phyloP scores from a whole-genome alignment of 495 filamentous ascomycete genomes.

The Penicillium crystallinum region DNA sequence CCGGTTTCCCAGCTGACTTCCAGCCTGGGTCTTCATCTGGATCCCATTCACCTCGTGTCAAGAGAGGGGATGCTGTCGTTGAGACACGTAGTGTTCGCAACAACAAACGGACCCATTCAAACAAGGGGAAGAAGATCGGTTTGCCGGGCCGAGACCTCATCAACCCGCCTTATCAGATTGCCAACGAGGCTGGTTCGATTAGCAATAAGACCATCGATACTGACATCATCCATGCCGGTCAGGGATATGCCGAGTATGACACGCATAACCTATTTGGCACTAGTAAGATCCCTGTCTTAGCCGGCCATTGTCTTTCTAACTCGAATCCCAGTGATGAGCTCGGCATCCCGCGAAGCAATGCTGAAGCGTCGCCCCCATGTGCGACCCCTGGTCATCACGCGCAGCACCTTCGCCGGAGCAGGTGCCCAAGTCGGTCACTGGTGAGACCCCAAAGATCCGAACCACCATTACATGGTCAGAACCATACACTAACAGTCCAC shows the following conservation, averaged over 20 bases:
- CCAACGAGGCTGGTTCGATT: conserved; percentile 64
- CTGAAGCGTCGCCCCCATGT: conserved; percentile 57
- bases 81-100: neutral
- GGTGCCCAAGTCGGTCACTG: conserved; percentile 77
- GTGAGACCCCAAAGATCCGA: conserved; percentile 26
- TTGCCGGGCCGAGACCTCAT: conserved; percentile 62
- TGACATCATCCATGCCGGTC: conserved; percentile 61
- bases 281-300: conserved; percentile 35
- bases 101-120: conserved; percentile 5
- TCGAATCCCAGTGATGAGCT: conserved; percentile 62
- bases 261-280: conserved; percentile 83
- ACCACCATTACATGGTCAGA: neutral
- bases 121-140: conserved; percentile 39
- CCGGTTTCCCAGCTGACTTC: conserved; percentile 68
- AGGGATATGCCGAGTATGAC: conserved; percentile 69
- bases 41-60: conserved; percentile 1
- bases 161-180: conserved; percentile 68
- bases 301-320: conserved; percentile 1
- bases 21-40: conserved; percentile 45
- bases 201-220: conserved; percentile 72
- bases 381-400: conserved; percentile 76
- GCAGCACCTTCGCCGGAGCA: conserved; percentile 77
- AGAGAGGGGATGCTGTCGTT: neutral
- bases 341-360: conserved; percentile 63
- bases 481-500: neutral